phyloP scores from a whole-genome alignment of 2,329 filamentous ascomycete genomes.

The Leptographium radiaticola region DNA sequence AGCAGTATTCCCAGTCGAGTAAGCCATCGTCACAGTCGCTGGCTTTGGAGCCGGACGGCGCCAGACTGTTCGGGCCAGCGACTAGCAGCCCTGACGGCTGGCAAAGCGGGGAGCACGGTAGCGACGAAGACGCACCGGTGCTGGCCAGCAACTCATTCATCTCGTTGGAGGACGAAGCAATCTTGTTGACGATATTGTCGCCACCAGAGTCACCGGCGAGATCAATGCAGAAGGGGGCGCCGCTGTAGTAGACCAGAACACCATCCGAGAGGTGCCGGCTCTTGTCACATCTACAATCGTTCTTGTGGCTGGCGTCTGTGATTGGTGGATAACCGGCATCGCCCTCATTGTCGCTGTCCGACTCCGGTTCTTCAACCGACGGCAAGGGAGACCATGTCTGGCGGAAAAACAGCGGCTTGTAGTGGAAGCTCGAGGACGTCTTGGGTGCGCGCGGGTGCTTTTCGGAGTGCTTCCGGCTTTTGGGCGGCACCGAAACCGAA shows the following conservation, averaged over 20 bases:
- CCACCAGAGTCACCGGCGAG: slow-evolving; percentile 49
- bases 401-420: slow-evolving; percentile 49
- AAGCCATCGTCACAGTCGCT: background rate
- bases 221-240: slow-evolving; percentile 69
- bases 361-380: slow-evolving; percentile 28
- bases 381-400: slow-evolving; percentile 32
- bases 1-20: no score
- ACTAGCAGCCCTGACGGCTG: slow-evolving; percentile 13
- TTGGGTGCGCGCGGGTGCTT: slow-evolving; percentile 23
- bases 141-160: slow-evolving; percentile 17
- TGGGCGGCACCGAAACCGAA: slow-evolving; percentile 20
- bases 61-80: background rate
- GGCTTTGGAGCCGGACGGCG: background rate
- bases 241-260: slow-evolving; percentile 73
- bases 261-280: slow-evolving; percentile 50
- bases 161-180: slow-evolving; percentile 31
- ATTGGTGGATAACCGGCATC: slow-evolving; percentile 31
- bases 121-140: slow-evolving; percentile 1
- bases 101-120: slow-evolving; percentile 15
- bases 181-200: no score
- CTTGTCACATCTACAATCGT: slow-evolving; percentile 34
- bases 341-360: slow-evolving; percentile 27
- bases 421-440: slow-evolving; percentile 42
- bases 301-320: background rate
- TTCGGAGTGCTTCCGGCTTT: slow-evolving; percentile 25